phyloP scores from a whole-genome alignment of 345 rosid species.

The Brassica rapa region DNA sequence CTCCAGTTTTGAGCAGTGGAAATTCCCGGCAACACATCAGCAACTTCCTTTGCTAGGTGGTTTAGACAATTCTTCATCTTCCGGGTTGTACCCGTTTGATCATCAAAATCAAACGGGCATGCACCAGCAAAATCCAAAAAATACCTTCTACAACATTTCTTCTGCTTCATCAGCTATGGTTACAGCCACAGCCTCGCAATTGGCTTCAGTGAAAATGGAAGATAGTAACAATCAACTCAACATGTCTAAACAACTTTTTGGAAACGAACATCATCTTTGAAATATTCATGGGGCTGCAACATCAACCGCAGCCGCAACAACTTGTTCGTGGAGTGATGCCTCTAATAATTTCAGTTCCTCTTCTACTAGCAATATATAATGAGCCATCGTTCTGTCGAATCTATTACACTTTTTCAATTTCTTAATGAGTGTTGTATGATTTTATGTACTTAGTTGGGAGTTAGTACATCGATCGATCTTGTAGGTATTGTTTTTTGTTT shows the following conservation, averaged over 20 bases:
- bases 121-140: conserved; percentile 20
- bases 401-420: conserved; percentile 8
- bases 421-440: conserved; percentile 33
- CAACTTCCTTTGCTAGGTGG: conserved; percentile 40
- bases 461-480: conserved; percentile 24
- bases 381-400: background rate
- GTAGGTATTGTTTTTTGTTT: background rate
- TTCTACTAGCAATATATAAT: conserved; percentile 42
- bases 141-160: conserved; percentile 36
- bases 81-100: conserved; percentile 35
- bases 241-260: conserved; percentile 37
- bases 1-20: conserved; percentile 41
- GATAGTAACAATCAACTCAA: conserved; percentile 41
- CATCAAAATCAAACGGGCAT: conserved; percentile 27
- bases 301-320: conserved; percentile 33
- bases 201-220: conserved; percentile 45
- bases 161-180: conserved; percentile 38
- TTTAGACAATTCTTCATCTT: conserved; percentile 26
- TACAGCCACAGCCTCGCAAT: conserved; percentile 30
- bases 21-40: conserved; percentile 20
- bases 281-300: conserved; percentile 33
- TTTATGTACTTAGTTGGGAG: conserved; percentile 33
- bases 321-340: conserved; percentile 45
- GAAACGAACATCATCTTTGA: conserved; percentile 41
- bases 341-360: conserved; percentile 44